These are phyloP conservation scores for Leccinum uliginosum DNA, from an alignment of 768 basidiomycete species.

Conservation along the genomic window DNA sequence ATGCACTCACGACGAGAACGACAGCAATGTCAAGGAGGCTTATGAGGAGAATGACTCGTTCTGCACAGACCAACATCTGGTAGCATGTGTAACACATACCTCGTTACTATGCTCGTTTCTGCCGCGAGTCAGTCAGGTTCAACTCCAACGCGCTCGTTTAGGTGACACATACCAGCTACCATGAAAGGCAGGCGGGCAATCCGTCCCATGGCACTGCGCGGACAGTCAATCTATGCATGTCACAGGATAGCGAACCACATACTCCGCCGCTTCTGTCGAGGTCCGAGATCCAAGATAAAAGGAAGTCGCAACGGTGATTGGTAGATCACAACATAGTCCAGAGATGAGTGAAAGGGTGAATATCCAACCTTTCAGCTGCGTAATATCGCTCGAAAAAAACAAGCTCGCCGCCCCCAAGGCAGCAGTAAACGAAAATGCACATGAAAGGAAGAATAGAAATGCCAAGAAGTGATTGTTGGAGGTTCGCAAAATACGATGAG, in stretches of 20 bases:
- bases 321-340: slow-evolving; percentile 18
- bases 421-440: slow-evolving; percentile 20
- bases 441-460: slow-evolving; percentile 11
- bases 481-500: slow-evolving; percentile 12
- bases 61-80: background rate
- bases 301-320: slow-evolving; percentile 4
- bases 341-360: slow-evolving; percentile 16
- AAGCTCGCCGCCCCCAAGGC: slow-evolving; percentile 17
- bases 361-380: slow-evolving; percentile 11
- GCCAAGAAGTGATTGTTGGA: slow-evolving; percentile 14
- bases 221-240: background rate
- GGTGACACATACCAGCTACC: slow-evolving; percentile 11
- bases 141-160: background rate
- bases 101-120: slow-evolving; percentile 15
- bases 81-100: slow-evolving; percentile 1
- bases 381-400: slow-evolving; percentile 11
- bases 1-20: slow-evolving; percentile 12
- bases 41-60: background rate
- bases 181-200: slow-evolving; percentile 1
- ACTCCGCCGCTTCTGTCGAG: slow-evolving; percentile 4
- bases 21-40: slow-evolving; percentile 10
- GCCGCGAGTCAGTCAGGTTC: slow-evolving; percentile 1
- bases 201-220: slow-evolving; percentile 2
- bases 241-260: background rate
- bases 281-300: slow-evolving; percentile 9